These are phyloP conservation scores for Fusarium graminum DNA, from an alignment of 2,329 filamentous ascomycete species.

Conservation along the genomic window DNA sequence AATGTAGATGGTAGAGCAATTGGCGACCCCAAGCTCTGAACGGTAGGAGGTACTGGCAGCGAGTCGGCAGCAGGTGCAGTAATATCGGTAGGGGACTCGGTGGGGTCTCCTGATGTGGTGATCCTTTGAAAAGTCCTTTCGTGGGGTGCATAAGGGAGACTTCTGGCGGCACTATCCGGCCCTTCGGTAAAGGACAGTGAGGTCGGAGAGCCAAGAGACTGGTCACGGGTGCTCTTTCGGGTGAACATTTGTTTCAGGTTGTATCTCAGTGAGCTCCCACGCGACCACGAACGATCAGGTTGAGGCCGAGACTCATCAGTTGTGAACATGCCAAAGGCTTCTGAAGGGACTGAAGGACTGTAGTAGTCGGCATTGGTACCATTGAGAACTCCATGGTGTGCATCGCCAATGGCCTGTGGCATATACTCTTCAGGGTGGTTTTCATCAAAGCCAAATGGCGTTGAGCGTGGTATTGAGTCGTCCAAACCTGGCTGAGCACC, in stretches of 20 bases:
- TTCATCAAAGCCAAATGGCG: slow-evolving; percentile 42
- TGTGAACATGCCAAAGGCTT: slow-evolving; percentile 57
- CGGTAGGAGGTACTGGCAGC: slow-evolving; percentile 28
- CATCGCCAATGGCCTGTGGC: slow-evolving; percentile 48
- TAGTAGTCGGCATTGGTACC: slow-evolving; percentile 59
- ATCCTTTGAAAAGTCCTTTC: slow-evolving; percentile 43
- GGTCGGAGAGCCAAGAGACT: slow-evolving; percentile 48
- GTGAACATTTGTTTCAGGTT: slow-evolving; percentile 56
- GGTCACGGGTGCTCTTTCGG: slow-evolving; percentile 53
- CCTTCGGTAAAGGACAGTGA: slow-evolving; percentile 36
- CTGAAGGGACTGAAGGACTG: slow-evolving; percentile 57
- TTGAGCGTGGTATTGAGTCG: slow-evolving; percentile 39
- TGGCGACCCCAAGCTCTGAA: slow-evolving; percentile 43
- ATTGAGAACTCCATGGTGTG: slow-evolving; percentile 52
- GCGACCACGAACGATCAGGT: slow-evolving; percentile 48
- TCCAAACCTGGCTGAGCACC: slow-evolving; percentile 23
- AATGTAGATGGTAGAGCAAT: slow-evolving; percentile 37
- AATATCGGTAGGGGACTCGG: slow-evolving; percentile 53
- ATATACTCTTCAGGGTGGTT: slow-evolving; percentile 47
- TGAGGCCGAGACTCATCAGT: slow-evolving; percentile 44
- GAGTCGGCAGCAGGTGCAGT: slow-evolving; percentile 35
- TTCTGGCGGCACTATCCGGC: slow-evolving; percentile 27
- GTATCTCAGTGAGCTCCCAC: slow-evolving; percentile 53
- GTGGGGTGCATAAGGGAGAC: slow-evolving; percentile 17
- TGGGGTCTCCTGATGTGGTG: slow-evolving; percentile 42